Percentiles rank a stretch among this genome's conserved stretches.
These are phyloP conservation scores for Neonectria neomacrospora DNA, from an alignment of 2,329 filamentous ascomycete genomes.

Conservation along the genomic window DNA sequence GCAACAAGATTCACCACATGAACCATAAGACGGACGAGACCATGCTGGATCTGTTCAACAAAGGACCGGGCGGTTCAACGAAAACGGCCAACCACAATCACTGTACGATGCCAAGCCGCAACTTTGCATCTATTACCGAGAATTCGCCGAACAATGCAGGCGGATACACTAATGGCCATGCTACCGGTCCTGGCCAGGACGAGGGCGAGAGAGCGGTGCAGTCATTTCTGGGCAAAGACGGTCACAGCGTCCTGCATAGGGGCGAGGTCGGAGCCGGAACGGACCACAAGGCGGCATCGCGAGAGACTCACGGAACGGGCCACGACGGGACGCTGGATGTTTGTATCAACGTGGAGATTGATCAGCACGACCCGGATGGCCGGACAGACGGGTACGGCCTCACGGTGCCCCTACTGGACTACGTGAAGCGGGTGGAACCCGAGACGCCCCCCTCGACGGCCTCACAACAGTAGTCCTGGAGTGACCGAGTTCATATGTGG, in stretches of 20 bases:
- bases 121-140: conserved; percentile 91
- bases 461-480: not conserved
- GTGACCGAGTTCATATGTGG: not conserved
- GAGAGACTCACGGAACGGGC: conserved; percentile 64
- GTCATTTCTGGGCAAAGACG: conserved; percentile 64
- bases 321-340: conserved; percentile 78
- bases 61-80: conserved; percentile 81
- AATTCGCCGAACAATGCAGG: conserved; percentile 72
- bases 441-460: conserved; percentile 42
- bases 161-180: conserved; percentile 39
- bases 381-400: conserved; percentile 86
- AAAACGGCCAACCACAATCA: conserved; percentile 82
- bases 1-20: conserved; percentile 84
- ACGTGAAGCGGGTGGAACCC: conserved; percentile 43
- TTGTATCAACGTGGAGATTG: conserved; percentile 85
- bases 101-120: conserved; percentile 91
- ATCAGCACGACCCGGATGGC: conserved; percentile 83
- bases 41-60: conserved; percentile 90
- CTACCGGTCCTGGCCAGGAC: conserved; percentile 26
- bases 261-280: conserved; percentile 86
- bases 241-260: conserved; percentile 75
- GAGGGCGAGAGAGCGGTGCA: conserved; percentile 25
- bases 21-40: conserved; percentile 86
- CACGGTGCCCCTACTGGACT: conserved; percentile 78
- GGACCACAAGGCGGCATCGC: conserved; percentile 75